Percentiles rank a stretch among this genome's conserved stretches.
These are phyloP conservation scores for Amanita muscaria DNA, from an alignment of 768 basidiomycete species.

Conservation along the genomic window DNA sequence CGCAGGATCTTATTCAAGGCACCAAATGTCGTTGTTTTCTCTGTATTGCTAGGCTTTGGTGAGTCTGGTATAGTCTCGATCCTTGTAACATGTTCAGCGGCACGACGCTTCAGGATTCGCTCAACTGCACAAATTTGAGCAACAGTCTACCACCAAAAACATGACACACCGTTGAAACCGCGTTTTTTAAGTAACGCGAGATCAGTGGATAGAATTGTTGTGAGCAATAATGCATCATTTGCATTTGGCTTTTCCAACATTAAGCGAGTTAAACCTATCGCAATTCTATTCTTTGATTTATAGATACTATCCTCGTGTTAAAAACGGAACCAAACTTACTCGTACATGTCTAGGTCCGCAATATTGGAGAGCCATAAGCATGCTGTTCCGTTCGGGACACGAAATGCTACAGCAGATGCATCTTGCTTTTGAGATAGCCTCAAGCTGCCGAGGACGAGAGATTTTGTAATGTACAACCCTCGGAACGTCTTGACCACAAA, in stretches of 20 bases:
- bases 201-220: constrained; percentile 91
- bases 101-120: constrained; percentile 80
- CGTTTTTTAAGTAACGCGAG: constrained; percentile 70
- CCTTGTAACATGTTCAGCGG: constrained; percentile 34
- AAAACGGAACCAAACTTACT: constrained; percentile 44
- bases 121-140: constrained; percentile 50
- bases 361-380: constrained; percentile 73
- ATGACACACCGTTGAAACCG: constrained; percentile 67
- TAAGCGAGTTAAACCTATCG: constrained; percentile 71
- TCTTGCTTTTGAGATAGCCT: constrained; percentile 50
- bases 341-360: constrained; percentile 80
- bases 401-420: constrained; percentile 63
- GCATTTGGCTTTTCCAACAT: constrained; percentile 72
- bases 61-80: too few relatives aligned
- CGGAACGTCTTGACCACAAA: constrained; percentile 65
- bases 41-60: background rate
- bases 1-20: background rate
- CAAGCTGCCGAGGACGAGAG: constrained; percentile 43
- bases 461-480: constrained; percentile 54
- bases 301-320: background rate
- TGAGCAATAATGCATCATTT: constrained; percentile 83
- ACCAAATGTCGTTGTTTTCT: background rate
- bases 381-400: constrained; percentile 45
- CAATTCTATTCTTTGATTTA: constrained; percentile 45
- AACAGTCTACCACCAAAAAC: constrained; percentile 1